phyloP scores from a whole-genome alignment of 2,329 filamentous ascomycete genomes.

The Aspergillus chevalieri region DNA sequence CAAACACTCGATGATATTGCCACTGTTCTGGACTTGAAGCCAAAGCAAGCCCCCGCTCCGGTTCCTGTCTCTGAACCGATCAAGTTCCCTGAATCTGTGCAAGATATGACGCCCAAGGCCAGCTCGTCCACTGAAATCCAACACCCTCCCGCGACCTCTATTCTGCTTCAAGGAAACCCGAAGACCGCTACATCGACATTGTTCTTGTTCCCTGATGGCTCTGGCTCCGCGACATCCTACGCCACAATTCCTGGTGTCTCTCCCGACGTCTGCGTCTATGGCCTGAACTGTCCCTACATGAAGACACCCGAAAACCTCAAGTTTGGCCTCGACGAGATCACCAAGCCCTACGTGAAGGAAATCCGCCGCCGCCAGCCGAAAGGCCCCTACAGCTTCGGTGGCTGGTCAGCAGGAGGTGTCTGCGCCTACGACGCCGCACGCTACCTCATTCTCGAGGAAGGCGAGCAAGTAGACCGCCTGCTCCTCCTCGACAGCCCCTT shows the following conservation, averaged over 20 bases:
- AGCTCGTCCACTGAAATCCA: conserved; percentile 11
- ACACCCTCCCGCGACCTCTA: conserved; percentile 37
- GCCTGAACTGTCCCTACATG: conserved; percentile 41
- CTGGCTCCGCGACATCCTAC: conserved; percentile 43
- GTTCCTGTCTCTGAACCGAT: conserved; percentile 12
- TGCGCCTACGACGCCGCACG: conserved; percentile 63
- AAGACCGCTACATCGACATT: conserved; percentile 37
- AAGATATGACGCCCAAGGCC: conserved; percentile 14
- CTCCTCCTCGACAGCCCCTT: conserved; percentile 63
- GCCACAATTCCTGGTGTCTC: conserved; percentile 36
- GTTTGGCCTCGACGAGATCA: conserved; percentile 31
- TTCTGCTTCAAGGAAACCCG: conserved; percentile 39
- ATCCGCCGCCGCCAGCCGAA: conserved; percentile 44
- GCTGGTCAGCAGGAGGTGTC: conserved; percentile 73
- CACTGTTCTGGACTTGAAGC: conserved; percentile 33
- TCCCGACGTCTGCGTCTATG: conserved; percentile 39
- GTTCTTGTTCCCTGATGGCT: conserved; percentile 43
- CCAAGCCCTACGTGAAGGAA: conserved; percentile 36
- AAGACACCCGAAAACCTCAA: conserved; percentile 34
- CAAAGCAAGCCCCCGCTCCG: conserved; percentile 19
- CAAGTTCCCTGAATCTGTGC: conserved; percentile 17
- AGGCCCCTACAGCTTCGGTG: conserved; percentile 59
- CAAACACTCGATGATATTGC: conserved; percentile 37
- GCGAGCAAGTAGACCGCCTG: conserved; percentile 54
- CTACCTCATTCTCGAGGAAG: conserved; percentile 50